Percentiles rank a stretch among this genome's conserved stretches.
phyloP scores from a whole-genome alignment of 1,284 basidiomycete species.

The Coniferiporia sulphurascens region DNA sequence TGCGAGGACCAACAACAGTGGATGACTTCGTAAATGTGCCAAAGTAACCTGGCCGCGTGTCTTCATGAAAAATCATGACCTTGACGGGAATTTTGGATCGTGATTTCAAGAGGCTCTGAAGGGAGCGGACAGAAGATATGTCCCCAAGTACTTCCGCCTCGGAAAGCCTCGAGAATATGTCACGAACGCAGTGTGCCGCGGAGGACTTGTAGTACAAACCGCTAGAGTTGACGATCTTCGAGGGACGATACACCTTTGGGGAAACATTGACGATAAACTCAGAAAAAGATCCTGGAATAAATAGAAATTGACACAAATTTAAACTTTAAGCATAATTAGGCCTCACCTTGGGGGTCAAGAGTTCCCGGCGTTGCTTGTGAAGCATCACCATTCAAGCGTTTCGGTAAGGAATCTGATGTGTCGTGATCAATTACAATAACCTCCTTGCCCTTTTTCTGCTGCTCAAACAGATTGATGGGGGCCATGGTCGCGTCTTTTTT shows the following conservation, averaged over 20 bases:
- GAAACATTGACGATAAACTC: constrained; percentile 6
- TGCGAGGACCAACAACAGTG: constrained; percentile 63
- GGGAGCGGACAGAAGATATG: constrained; percentile 49
- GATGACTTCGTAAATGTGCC: constrained; percentile 84
- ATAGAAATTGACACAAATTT: neutral
- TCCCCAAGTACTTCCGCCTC: constrained; percentile 77
- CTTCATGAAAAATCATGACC: constrained; percentile 69
- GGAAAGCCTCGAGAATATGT: constrained; percentile 52
- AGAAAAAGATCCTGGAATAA: neutral
- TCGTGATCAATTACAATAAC: constrained; percentile 53
- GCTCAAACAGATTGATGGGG: constrained; percentile 63
- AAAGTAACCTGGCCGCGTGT: constrained; percentile 78
- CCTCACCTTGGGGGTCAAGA: constrained; percentile 7
- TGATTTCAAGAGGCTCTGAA: constrained; percentile 52
- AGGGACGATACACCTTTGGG: neutral
- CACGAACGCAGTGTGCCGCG: constrained; percentile 45
- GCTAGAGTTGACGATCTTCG: neutral
- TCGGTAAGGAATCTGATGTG: constrained; percentile 27
- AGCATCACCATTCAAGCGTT: neutral
- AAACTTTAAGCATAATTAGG: neutral
- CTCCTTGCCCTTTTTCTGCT: constrained; percentile 34
- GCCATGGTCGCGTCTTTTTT: constrained; percentile 71
- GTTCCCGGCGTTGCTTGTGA: neutral
- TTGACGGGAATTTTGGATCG: constrained; percentile 62
- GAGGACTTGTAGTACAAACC: constrained; percentile 24